Percentiles rank a stretch among this genome's conserved stretches.
Evolutionary conservation across 495 filamentous ascomycete genomes (phyloP).

Genomic region (Rusavskia elegans): DNA sequence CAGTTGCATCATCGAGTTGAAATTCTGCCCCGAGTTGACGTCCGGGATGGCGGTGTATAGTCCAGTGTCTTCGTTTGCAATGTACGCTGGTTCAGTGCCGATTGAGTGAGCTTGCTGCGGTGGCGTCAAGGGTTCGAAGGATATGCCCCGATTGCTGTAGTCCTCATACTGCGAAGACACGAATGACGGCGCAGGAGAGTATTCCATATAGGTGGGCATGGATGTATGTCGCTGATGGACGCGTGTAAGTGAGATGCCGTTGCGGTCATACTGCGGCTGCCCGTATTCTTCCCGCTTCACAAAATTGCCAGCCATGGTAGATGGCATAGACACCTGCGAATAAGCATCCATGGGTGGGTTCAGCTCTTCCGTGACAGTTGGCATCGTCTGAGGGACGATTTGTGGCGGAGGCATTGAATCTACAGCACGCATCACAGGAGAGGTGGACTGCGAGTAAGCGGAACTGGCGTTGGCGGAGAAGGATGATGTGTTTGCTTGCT

Average conservation of each 20-base stretch:
- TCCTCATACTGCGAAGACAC: conserved; percentile 94
- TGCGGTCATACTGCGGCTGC: conserved; percentile 74
- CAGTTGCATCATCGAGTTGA: conserved; percentile 79
- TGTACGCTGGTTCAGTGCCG: conserved; percentile 80
- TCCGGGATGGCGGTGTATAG: conserved; percentile 91
- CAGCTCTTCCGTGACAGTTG: conserved; percentile 61
- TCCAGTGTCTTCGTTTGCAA: conserved; percentile 92
- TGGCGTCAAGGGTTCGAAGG: conserved; percentile 90
- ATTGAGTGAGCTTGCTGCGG: conserved; percentile 73
- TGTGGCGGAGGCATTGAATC: conserved; percentile 75
- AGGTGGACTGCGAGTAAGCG: conserved; percentile 66
- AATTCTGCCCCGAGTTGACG: conserved; percentile 35
- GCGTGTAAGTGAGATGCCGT: conserved; percentile 68
- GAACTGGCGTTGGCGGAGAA: conserved; percentile 72
- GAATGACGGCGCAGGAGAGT: conserved; percentile 93
- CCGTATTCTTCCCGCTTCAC: conserved; percentile 74
- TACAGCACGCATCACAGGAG: conserved; percentile 77
- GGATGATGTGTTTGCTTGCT: conserved; percentile 93
- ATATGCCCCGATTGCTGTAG: conserved; percentile 90
- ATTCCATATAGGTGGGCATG: conserved; percentile 95
- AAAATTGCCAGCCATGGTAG: conserved; percentile 45
- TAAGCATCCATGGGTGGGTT: conserved; percentile 60
- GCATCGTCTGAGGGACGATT: conserved; percentile 55
- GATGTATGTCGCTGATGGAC: conserved; percentile 84
- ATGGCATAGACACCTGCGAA: conserved; percentile 45